phyloP scores from a whole-genome alignment of 169 alveolate genomes.

The Cryptosporidium sp. region DNA sequence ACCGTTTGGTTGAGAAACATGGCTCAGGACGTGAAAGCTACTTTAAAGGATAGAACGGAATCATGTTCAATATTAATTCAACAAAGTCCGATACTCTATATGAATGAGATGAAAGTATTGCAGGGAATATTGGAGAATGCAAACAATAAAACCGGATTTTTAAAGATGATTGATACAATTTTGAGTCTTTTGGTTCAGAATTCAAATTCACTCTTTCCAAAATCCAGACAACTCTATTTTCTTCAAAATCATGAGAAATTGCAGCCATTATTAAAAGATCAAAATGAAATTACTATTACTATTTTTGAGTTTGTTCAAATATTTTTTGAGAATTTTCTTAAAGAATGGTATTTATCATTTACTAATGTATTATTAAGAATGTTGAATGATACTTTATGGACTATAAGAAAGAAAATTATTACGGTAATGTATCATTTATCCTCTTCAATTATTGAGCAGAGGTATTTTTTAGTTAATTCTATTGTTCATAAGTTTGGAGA shows the following conservation, averaged over 20 bases:
- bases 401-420: conserved; percentile 50
- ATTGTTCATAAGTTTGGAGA: conserved; percentile 67
- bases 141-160: conserved; percentile 38
- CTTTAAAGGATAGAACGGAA: conserved; percentile 59
- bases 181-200: neutral
- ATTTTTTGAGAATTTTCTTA: conserved; percentile 51
- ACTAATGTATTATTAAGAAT: conserved; percentile 20
- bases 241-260: conserved; percentile 13
- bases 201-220: conserved; percentile 3
- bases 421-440: conserved; percentile 26
- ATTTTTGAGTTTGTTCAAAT: conserved; percentile 54
- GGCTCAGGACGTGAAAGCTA: conserved; percentile 28
- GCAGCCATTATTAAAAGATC: neutral
- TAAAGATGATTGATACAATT: conserved; percentile 51
- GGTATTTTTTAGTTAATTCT: conserved; percentile 21
- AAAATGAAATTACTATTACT: neutral
- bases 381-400: conserved; percentile 63
- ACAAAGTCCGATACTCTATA: conserved; percentile 13
- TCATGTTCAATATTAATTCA: conserved; percentile 59
- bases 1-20: conserved; percentile 37
- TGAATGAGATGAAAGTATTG: conserved; percentile 9
- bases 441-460: conserved; percentile 18
- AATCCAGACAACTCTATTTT: neutral
- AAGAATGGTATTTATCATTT: conserved; percentile 43
- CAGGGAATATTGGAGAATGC: conserved; percentile 1